These are phyloP conservation scores for Hypoxylon cercidicola DNA, from an alignment of 495 filamentous ascomycete species.

Conservation along the genomic window DNA sequence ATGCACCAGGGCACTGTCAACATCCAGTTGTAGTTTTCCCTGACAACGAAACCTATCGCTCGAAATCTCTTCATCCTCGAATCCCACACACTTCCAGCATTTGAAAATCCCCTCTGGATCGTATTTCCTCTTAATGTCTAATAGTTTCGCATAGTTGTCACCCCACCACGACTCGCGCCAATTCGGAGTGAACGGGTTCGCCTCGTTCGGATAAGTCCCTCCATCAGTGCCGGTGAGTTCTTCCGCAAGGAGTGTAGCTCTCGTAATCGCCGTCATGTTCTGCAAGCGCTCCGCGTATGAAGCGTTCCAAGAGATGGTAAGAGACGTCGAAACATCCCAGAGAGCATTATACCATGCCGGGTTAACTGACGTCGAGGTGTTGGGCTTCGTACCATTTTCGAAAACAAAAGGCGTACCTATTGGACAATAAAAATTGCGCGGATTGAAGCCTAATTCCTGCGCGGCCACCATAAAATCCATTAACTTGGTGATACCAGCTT, in stretches of 20 bases:
- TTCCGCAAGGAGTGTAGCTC: constrained; percentile 54
- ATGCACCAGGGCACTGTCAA: constrained; percentile 18
- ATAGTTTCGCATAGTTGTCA: constrained; percentile 54
- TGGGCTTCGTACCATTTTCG: not conserved
- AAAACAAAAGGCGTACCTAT: constrained; percentile 35
- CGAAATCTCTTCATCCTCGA: constrained; percentile 46
- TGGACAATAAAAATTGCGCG: constrained; percentile 39
- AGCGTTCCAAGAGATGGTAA: constrained; percentile 51
- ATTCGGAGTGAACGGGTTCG: constrained; percentile 54
- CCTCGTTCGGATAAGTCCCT: constrained; percentile 63
- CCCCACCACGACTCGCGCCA: constrained; percentile 63
- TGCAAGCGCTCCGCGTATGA: constrained; percentile 47
- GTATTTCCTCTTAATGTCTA: constrained; percentile 56
- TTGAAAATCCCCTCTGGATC: constrained; percentile 59
- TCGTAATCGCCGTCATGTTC: constrained; percentile 52
- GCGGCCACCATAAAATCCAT: constrained; percentile 34
- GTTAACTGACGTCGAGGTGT: constrained; percentile 49
- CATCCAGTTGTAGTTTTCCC: constrained; percentile 39
- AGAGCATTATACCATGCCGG: constrained; percentile 58
- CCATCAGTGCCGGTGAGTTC: constrained; percentile 55
- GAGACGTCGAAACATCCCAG: constrained; percentile 51
- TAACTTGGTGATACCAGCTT: constrained; percentile 34
- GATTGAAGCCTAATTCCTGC: constrained; percentile 34
- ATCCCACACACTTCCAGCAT: constrained; percentile 60
- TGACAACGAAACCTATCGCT: constrained; percentile 39